Conservation (phyloP, 345 rosid species). For the Turritis glabra region DNA sequence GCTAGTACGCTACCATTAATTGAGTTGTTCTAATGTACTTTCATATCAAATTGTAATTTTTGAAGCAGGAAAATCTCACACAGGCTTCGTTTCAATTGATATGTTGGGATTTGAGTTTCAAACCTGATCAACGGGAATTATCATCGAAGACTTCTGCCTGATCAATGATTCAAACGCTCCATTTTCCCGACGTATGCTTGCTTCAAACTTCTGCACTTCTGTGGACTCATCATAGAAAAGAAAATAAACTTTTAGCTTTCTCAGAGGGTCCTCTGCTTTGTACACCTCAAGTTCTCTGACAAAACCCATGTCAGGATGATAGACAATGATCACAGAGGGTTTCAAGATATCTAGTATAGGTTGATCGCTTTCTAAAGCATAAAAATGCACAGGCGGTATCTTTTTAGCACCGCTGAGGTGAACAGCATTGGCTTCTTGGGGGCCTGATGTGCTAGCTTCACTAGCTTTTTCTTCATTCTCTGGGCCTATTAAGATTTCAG, state of each 20-base stretch:
- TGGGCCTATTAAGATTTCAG: constrained; percentile 38
- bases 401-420: constrained; percentile 37
- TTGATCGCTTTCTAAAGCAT: constrained; percentile 77
- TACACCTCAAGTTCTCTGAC: constrained; percentile 93
- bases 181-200: constrained; percentile 89
- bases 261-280: constrained; percentile 87
- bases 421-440: constrained; percentile 24
- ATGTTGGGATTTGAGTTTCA: constrained; percentile 11
- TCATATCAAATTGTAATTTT: neutral
- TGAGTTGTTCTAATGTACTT: neutral
- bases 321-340: constrained; percentile 82
- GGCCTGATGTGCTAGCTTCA: constrained; percentile 37
- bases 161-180: constrained; percentile 95
- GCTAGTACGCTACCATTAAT: neutral
- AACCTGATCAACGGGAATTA: constrained; percentile 96
- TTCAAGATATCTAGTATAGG: constrained; percentile 76
- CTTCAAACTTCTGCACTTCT: constrained; percentile 93
- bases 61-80: neutral
- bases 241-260: constrained; percentile 79
- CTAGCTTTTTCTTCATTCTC: constrained; percentile 43
- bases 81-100: neutral
- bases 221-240: constrained; percentile 91
- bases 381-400: constrained; percentile 75
- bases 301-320: constrained; percentile 85
- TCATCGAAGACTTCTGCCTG: constrained; percentile 94